Conservation (phyloP, 2,329 filamentous ascomycete genomes). For the Fusarium papillatum region DNA sequence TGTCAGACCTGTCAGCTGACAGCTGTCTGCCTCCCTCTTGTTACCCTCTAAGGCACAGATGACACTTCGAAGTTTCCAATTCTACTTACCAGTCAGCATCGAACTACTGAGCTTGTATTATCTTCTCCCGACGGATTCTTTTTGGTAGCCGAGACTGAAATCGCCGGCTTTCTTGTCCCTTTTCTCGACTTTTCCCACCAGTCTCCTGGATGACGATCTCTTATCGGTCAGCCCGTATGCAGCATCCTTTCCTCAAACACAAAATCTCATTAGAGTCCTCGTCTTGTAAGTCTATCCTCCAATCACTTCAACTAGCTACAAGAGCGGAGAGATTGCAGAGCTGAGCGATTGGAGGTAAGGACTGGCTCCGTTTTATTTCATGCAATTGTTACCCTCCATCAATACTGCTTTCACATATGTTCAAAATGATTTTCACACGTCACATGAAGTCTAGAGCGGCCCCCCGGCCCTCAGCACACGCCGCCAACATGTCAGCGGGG, state of each 20-base stretch:
- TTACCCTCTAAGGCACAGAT: background rate
- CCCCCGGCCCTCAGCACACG: too few species aligned
- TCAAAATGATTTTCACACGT: background rate
- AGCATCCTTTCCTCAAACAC: background rate
- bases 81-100: background rate
- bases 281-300: background rate
- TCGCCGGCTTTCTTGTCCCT: background rate
- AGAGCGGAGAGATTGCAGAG: background rate
- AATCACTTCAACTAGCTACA: background rate
- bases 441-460: too few species aligned
- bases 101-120: background rate
- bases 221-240: background rate
- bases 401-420: background rate
- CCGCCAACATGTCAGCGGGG: background rate
- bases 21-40: background rate
- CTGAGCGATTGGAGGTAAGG: background rate
- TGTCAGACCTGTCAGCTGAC: background rate
- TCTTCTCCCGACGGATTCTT: background rate
- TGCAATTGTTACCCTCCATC: background rate
- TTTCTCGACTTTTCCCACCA: background rate
- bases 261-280: background rate
- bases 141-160: background rate
- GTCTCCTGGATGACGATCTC: background rate
- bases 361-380: background rate
- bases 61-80: background rate